A percentile compares a stretch with the other conserved stretches of the same genome.
Evolutionary conservation across 1,284 basidiomycete genomes (phyloP).

Genomic region (Volvariella surrecta): DNA sequence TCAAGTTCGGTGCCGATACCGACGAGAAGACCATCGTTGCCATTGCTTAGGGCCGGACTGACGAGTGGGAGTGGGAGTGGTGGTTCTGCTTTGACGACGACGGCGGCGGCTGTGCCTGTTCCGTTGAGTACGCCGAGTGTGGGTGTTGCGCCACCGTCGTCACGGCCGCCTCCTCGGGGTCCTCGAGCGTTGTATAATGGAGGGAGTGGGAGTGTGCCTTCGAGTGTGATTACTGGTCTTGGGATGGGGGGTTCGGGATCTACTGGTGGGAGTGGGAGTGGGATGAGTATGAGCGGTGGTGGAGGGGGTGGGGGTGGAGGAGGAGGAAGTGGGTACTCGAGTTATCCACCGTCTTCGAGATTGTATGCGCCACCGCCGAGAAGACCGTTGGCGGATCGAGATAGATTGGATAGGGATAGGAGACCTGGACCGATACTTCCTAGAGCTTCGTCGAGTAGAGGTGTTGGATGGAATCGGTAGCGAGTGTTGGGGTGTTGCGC

Average conservation of each 20-base stretch:
- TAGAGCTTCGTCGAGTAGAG: not conserved
- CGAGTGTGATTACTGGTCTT: no score
- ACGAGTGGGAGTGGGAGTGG: not conserved
- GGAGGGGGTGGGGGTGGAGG: no score
- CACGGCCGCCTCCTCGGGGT: not conserved
- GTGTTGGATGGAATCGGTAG: not conserved
- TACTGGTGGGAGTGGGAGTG: not conserved
- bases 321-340: no score
- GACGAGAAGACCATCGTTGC: not conserved
- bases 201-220: no score
- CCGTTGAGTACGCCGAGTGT: no score
- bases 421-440: not conserved
- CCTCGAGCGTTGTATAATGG: not conserved
- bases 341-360: no score
- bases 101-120: not conserved
- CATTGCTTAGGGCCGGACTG: not conserved
- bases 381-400: not conserved
- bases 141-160: no score
- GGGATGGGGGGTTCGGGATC: not conserved
- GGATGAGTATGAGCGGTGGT: no score
- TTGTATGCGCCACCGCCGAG: not conserved
- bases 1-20: not conserved
- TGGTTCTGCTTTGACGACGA: not conserved
- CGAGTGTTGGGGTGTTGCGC: no score
- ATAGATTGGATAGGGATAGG: constrained; percentile 1